Conservation (phyloP, 2,329 filamentous ascomycete genomes). For the Neofusicoccum laricinum region DNA sequence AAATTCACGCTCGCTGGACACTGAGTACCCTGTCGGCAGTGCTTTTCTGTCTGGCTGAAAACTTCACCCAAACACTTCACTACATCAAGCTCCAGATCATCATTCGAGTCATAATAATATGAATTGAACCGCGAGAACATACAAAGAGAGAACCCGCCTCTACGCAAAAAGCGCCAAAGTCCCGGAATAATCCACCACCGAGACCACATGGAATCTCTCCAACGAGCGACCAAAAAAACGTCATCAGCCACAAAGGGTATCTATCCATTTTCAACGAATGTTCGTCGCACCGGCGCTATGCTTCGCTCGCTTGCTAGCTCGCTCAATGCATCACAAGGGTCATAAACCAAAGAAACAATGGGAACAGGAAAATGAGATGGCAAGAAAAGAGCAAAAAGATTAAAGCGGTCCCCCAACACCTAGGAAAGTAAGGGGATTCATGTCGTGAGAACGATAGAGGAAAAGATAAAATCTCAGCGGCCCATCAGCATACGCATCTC, state of each 20-base stretch:
- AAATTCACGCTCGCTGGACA: too few relatives aligned
- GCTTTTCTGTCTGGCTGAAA: too few relatives aligned
- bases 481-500: slow-evolving; percentile 9
- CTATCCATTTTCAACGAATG: not conserved
- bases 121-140: too few relatives aligned
- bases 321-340: not conserved
- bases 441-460: not conserved
- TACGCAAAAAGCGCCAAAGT: too few relatives aligned
- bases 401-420: not conserved
- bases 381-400: not conserved
- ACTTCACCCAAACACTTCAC: too few relatives aligned
- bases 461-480: not conserved
- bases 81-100: too few relatives aligned
- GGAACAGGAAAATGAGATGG: not conserved
- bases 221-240: not conserved
- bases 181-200: too few relatives aligned
- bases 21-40: too few relatives aligned
- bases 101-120: too few relatives aligned
- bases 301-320: not conserved
- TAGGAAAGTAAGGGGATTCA: not conserved
- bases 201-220: not conserved
- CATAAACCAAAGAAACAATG: not conserved
- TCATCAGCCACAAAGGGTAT: slow-evolving; percentile 9
- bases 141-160: too few relatives aligned
- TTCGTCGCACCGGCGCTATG: not conserved